Base-by-base conservation (phyloP, 371 early-diverging fungal species). In the Mucor piriformis region DNA sequence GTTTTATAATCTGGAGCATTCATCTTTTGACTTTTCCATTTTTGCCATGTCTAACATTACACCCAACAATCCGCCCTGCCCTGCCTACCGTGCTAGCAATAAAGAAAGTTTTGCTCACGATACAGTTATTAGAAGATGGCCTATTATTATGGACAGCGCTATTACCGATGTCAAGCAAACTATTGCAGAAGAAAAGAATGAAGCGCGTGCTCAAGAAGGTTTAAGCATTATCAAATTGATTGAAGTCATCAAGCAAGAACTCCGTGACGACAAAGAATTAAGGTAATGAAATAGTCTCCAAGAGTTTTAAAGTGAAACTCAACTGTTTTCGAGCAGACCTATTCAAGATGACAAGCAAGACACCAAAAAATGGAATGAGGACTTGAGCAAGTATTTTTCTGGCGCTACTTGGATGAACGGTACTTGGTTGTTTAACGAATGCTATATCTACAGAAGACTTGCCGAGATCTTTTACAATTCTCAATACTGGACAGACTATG, bases 371-470 rank as follows among this genome's bases (percentile, higher is more conserved):
- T 93, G 92, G 92, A 92, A 92, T 69, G 32, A 62, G 1, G 67
- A 83, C 18, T 61, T 92, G 10, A 68, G 65, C 10, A 67, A 29
- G 3, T 72, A 86, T 55, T 92, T 85, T 51, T 47, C 71, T 2
- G 62, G 51, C 2, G 72, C 70, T n/a, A 84, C 85, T 7, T 92
- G 91, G 90, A 83, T 79, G 69, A 73, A 70, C 12, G 81, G 86
- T 11, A 83, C 95, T 8, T 94, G 93, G 87, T 73, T 94, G 5
- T 88, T 89, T 53, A 77, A 87, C 57, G 94, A 94, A 69, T 86
- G 93, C 54, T 93, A 92, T 59, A 68, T 93, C 68, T 95, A 94
- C 70, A 83, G 95, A n/a, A 81, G 90, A 23, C 67, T 94, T 35
- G 79, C 77, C 11, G 83, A 87, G 27, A 60, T 79, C 6, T 87